A percentile compares a stretch with the other conserved stretches of the same genome.
Evolutionary conservation across 352 stramenopile species (phyloP).

Genomic region (Sclerospora graminicola): DNA sequence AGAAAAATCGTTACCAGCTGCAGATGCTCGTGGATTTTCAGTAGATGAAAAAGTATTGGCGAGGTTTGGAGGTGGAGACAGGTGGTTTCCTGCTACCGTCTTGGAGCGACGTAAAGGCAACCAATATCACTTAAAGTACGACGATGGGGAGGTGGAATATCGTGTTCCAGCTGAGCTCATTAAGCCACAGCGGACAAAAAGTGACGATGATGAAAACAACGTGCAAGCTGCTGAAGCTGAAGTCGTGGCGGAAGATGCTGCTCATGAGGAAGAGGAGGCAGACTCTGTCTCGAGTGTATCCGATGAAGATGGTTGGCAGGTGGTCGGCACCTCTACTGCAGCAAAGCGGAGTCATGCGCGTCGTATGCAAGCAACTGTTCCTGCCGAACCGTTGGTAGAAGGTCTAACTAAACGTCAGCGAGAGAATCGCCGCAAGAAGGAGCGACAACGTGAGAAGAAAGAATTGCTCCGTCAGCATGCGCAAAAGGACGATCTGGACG

Average conservation of each 20-base stretch:
- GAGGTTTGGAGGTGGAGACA: constrained; percentile 35
- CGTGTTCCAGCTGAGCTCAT: constrained; percentile 53
- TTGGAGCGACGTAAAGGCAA: constrained; percentile 62
- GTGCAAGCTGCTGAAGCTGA: constrained; percentile 1
- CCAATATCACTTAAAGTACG: constrained; percentile 66
- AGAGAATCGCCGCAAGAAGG: constrained; percentile 67
- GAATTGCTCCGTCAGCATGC: constrained; percentile 55
- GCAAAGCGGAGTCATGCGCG: constrained; percentile 16
- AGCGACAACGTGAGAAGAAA: constrained; percentile 68
- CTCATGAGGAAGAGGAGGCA: constrained; percentile 6
- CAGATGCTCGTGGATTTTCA: constrained; percentile 16
- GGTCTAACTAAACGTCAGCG: constrained; percentile 73
- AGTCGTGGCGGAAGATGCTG: constrained; percentile 4
- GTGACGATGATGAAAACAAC: constrained; percentile 8
- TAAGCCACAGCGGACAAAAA: constrained; percentile 8
- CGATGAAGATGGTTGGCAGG: constrained; percentile 59
- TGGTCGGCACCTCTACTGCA: constrained; percentile 30
- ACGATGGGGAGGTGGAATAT: constrained; percentile 67
- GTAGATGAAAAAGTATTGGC: constrained; percentile 46
- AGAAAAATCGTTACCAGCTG: constrained; percentile 11
- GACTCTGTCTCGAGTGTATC: constrained; percentile 17
- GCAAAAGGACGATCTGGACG: constrained; percentile 58
- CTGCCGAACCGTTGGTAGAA: constrained; percentile 20
- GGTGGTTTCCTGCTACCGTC: constrained; percentile 61
- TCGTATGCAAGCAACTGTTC: constrained; percentile 2